Base-by-base conservation (phyloP, 306 rosid species). In the Potentilla sterilis region DNA sequence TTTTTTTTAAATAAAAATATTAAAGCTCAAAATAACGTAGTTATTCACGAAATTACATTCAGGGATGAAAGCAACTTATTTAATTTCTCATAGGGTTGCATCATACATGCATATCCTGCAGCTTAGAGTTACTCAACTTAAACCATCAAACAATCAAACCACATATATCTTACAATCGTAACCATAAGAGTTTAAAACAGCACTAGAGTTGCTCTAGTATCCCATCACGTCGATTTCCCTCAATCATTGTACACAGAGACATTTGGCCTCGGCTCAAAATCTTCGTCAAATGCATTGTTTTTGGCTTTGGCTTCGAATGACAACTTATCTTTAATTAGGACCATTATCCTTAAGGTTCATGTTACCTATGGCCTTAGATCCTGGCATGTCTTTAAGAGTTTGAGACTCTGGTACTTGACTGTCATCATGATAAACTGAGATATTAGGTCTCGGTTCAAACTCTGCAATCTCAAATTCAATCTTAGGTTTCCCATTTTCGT, bases 261-360 rank as follows among this genome's bases (percentile, higher is more conserved):
- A 28, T 75, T 24, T 21, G 83, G 78, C 41, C 34, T 67, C 44
- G 83, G 74, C 37, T 74, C 64, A 40, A 66, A 67, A 2, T 74
- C 75, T 4, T 55, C 35, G 0, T 37, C 75, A 55, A 79, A 79
- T 12, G 35, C 4, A n/a, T 69, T 43, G 9, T 16, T 47, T 7
- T 67, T 13, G 7, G 12, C 35, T 67, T 67, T 42, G 8, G 61
- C 14, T 42, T 49, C 48, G 35, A 18, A 12, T 64, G 67, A 5
- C 21, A 13, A 48, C 34, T 28, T 42, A 9, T 42, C 69, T 46
- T 24, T 32, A n/a, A n/a, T n/a, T n/a, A 34, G 35, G 7, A 34
- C 48, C 75, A 52, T 19, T 55, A 15, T 34, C 32, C 42, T 72
- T 34, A 35, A 52, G 6, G 18, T 47, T 1, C 19, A 13, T 47